These are phyloP conservation scores for Trifolium subterraneum DNA, from an alignment of 306 rosid species.

Conservation along the genomic window DNA sequence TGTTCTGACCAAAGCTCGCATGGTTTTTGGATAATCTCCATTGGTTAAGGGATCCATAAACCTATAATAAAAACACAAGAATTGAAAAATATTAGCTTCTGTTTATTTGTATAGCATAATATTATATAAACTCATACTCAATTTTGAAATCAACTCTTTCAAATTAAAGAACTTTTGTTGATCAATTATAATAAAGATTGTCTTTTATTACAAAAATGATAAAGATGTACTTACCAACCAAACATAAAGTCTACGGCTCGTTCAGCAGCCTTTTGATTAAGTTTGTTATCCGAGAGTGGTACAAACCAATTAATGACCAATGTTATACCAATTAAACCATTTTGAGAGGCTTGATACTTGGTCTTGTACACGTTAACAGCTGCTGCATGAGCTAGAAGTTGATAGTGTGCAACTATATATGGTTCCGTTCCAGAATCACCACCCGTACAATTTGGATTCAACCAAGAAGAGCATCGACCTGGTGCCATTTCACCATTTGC, in stretches of 20 bases:
- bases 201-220: no score
- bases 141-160: no score
- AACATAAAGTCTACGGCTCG: slow-evolving; percentile 52
- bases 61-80: background rate
- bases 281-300: slow-evolving; percentile 41
- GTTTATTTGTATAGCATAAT: background rate
- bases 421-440: slow-evolving; percentile 44
- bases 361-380: slow-evolving; percentile 31
- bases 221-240: slow-evolving; percentile 52
- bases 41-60: slow-evolving; percentile 25
- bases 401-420: slow-evolving; percentile 32
- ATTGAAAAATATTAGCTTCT: background rate
- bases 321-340: slow-evolving; percentile 61
- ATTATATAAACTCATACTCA: no score
- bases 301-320: slow-evolving; percentile 46
- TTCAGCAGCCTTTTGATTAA: slow-evolving; percentile 37
- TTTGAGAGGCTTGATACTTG: slow-evolving; percentile 45
- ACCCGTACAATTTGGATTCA: slow-evolving; percentile 33
- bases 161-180: no score
- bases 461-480: slow-evolving; percentile 43
- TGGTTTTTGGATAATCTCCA: slow-evolving; percentile 29
- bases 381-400: slow-evolving; percentile 45
- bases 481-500: slow-evolving; percentile 44
- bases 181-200: no score
- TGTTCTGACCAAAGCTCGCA: background rate